Percentiles rank a stretch among this genome's conserved stretches.
phyloP scores from a whole-genome alignment of 2,329 filamentous ascomycete genomes.

The Catunica adiposa region DNA sequence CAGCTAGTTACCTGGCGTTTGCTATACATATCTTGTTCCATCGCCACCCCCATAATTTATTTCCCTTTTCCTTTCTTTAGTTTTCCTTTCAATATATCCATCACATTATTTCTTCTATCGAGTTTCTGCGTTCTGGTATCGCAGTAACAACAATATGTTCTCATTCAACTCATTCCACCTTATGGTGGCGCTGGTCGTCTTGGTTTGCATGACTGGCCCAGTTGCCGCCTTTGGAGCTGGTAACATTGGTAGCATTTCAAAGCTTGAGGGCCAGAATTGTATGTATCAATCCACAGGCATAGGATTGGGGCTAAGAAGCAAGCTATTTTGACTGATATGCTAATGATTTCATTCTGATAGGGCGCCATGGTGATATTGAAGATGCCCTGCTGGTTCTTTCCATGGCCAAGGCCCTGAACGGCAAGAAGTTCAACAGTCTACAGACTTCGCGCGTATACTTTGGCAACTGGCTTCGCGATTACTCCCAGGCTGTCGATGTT shows the following conservation, averaged over 20 bases:
- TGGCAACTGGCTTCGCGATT: conserved; percentile 88
- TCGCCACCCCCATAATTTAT: conserved; percentile 1
- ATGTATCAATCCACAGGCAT: conserved; percentile 19
- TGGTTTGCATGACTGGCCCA: conserved; percentile 51
- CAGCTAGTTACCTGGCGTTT: neutral
- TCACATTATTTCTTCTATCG: conserved; percentile 14
- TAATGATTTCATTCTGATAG: conserved; percentile 21
- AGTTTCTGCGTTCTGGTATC: conserved; percentile 12
- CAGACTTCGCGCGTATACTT: conserved; percentile 85
- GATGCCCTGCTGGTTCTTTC: conserved; percentile 65
- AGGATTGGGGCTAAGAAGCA: too few relatives aligned
- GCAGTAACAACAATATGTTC: conserved; percentile 26
- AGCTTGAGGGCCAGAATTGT: conserved; percentile 73
- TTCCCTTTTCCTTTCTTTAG: conserved; percentile 11
- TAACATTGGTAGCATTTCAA: conserved; percentile 68
- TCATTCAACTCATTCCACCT: conserved; percentile 32
- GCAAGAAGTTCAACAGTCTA: conserved; percentile 77
- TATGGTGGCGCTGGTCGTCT: conserved; percentile 38
- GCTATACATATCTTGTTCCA: neutral
- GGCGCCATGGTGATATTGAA: conserved; percentile 85
- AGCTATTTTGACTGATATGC: neutral
- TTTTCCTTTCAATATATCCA: conserved; percentile 13
- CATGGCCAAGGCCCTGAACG: conserved; percentile 34
- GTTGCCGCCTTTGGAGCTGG: conserved; percentile 71
- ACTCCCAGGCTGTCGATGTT: conserved; percentile 86